A percentile compares a stretch with the other conserved stretches of the same genome.
These are phyloP conservation scores for Macrophomina phaseolina DNA, from an alignment of 2,329 filamentous ascomycete species.

Conservation along the genomic window DNA sequence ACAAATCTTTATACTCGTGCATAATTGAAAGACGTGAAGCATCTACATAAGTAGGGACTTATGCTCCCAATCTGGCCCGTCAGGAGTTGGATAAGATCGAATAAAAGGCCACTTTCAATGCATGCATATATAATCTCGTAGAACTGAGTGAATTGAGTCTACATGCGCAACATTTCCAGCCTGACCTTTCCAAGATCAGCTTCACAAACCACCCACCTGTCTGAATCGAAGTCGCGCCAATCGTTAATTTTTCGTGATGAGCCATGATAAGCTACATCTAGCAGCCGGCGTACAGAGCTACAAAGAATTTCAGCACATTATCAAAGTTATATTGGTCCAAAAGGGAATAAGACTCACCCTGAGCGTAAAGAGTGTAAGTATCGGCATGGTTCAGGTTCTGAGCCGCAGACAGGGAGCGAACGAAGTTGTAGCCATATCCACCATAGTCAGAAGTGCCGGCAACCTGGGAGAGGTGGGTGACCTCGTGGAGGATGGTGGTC, in stretches of 20 bases:
- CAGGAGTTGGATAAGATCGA: too few relatives aligned
- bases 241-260: too few relatives aligned
- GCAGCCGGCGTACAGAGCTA: constrained; percentile 17
- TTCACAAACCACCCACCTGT: neutral
- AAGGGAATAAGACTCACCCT: constrained; percentile 42
- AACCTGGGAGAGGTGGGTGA: constrained; percentile 64
- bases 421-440: constrained; percentile 55
- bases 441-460: constrained; percentile 65
- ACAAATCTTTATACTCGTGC: too few relatives aligned
- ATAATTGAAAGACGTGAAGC: too few relatives aligned
- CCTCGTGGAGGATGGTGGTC: constrained; percentile 69
- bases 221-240: neutral
- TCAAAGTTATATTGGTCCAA: too few relatives aligned
- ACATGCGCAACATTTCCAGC: too few relatives aligned
- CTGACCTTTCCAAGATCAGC: neutral
- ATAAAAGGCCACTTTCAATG: too few relatives aligned
- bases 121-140: too few relatives aligned
- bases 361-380: constrained; percentile 62
- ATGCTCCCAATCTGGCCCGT: too few relatives aligned
- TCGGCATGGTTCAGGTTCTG: constrained; percentile 58
- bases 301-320: neutral
- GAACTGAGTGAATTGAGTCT: too few relatives aligned
- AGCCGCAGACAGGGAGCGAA: neutral
- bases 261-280: neutral
- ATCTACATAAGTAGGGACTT: too few relatives aligned